Conservation (phyloP, 352 stramenopile species). For the Pythium biforme region DNA sequence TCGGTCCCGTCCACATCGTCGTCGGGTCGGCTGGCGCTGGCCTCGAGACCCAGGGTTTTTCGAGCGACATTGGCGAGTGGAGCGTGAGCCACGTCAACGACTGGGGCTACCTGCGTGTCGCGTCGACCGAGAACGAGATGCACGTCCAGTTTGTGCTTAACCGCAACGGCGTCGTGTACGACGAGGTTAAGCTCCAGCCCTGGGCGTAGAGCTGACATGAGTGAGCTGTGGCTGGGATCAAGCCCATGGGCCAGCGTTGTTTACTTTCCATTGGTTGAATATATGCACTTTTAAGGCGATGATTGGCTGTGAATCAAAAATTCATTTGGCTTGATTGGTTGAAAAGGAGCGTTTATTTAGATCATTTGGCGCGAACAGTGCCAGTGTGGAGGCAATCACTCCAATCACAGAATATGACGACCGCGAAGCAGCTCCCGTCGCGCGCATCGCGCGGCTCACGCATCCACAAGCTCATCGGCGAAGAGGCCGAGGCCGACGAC, state of each 20-base stretch:
- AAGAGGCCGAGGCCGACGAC: slow-evolving; percentile 85
- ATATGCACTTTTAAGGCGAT: no score
- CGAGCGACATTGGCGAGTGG: slow-evolving; percentile 65
- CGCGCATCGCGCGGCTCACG: slow-evolving; percentile 68
- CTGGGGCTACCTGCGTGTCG: slow-evolving; percentile 72
- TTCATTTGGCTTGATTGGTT: neutral
- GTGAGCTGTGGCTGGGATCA: neutral
- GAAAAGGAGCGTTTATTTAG: neutral
- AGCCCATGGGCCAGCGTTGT: neutral
- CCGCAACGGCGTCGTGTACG: slow-evolving; percentile 76
- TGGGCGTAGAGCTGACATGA: slow-evolving; percentile 36
- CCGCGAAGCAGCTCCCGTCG: slow-evolving; percentile 40
- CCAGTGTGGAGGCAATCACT: neutral
- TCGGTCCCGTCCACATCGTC: slow-evolving; percentile 85
- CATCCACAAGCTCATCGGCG: slow-evolving; percentile 83
- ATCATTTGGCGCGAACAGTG: neutral
- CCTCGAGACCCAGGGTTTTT: slow-evolving; percentile 67
- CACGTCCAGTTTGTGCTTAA: slow-evolving; percentile 78
- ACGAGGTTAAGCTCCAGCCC: slow-evolving; percentile 60
- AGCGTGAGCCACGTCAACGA: slow-evolving; percentile 79
- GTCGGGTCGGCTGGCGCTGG: slow-evolving; percentile 81
- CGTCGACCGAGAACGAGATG: slow-evolving; percentile 64
- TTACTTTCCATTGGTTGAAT: slow-evolving; percentile 10
- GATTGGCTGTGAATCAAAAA: slow-evolving; percentile 7
- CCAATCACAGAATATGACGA: neutral